These are phyloP conservation scores for Mycena latifolia DNA, from an alignment of 768 basidiomycete species.

Conservation along the genomic window DNA sequence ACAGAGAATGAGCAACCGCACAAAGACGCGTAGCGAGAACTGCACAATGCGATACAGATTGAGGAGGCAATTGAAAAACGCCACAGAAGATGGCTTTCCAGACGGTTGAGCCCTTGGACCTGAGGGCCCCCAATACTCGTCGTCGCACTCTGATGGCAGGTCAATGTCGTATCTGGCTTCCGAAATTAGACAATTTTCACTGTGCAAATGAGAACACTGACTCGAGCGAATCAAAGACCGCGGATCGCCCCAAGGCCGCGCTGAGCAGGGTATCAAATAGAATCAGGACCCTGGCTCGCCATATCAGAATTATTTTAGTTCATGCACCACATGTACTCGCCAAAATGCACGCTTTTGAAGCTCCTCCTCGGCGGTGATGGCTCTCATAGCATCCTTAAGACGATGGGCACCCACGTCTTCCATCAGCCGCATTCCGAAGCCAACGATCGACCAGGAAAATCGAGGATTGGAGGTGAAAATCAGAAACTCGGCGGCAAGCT, in stretches of 20 bases:
- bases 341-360: constrained; percentile 21
- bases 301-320: background rate
- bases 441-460: constrained; percentile 3
- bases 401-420: constrained; percentile 20
- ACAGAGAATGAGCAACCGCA: background rate
- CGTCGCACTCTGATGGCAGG: constrained; percentile 1
- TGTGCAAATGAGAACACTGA: too few relatives aligned
- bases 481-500: constrained; percentile 14
- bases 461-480: constrained; percentile 5
- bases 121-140: background rate
- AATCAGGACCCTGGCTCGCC: background rate
- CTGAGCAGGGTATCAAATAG: background rate
- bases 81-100: background rate
- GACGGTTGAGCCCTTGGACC: background rate
- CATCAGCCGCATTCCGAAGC: constrained; percentile 1
- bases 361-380: background rate
- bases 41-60: constrained; percentile 2
- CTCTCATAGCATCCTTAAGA: background rate
- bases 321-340: background rate
- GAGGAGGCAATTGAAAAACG: background rate
- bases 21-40: background rate
- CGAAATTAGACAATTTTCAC: too few relatives aligned
- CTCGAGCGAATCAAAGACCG: constrained; percentile 3
- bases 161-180: constrained; percentile 2
- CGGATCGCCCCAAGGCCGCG: background rate